These are phyloP conservation scores for Chenopodium formosanum DNA, from an alignment of 148 eudicot genomes.

Conservation along the genomic window DNA sequence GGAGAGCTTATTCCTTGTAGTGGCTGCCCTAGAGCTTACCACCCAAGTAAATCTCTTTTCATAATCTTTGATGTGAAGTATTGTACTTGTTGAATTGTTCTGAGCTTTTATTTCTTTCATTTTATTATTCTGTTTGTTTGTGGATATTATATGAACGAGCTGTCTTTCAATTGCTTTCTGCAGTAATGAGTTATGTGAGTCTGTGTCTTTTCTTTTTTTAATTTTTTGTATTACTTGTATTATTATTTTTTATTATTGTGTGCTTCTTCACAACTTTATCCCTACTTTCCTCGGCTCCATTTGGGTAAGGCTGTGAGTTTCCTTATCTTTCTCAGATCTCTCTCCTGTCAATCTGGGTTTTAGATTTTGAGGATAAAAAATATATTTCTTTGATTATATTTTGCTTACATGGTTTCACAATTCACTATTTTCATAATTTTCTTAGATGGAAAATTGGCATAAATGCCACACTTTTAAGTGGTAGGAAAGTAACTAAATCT, in stretches of 20 bases:
- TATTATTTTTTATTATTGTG: no score
- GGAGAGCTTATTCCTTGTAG: slow-evolving; percentile 74
- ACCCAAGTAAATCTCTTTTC: slow-evolving; percentile 31
- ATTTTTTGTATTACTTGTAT: no score
- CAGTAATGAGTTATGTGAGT: neutral
- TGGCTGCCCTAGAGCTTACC: slow-evolving; percentile 72
- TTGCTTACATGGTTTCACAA: no score
- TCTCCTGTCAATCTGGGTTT: neutral
- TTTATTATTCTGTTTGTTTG: neutral
- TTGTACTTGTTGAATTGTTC: neutral
- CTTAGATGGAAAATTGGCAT: neutral
- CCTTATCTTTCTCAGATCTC: neutral
- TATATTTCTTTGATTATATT: no score
- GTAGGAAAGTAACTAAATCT: no score
- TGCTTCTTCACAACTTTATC: neutral
- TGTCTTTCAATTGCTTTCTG: neutral
- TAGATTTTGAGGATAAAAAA: no score
- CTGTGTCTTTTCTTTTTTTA: neutral
- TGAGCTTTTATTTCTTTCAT: neutral
- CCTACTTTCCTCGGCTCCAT: neutral
- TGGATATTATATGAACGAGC: neutral
- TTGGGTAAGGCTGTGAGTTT: neutral
- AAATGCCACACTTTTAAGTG: no score
- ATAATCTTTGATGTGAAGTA: neutral
- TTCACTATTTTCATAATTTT: no score